Percentiles rank a stretch among this genome's conserved stretches.
phyloP scores from a whole-genome alignment of 2,329 filamentous ascomycete species.

The Chaetomium globosum region DNA sequence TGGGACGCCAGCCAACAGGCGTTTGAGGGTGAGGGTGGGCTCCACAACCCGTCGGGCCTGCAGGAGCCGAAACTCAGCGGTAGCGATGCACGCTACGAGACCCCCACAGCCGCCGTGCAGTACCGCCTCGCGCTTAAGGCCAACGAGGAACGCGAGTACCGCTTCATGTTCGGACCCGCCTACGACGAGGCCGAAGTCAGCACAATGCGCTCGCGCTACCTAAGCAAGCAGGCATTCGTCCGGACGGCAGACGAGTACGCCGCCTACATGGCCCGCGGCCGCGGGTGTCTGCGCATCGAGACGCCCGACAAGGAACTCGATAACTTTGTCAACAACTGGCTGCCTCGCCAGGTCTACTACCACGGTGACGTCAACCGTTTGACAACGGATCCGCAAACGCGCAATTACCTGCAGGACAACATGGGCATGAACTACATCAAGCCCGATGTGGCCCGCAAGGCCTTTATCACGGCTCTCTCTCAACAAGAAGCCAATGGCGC shows the following conservation, averaged over 20 bases:
- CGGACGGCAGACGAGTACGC: constrained; percentile 52
- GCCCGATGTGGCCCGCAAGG: constrained; percentile 51
- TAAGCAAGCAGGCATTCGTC: constrained; percentile 53
- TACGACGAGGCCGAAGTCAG: constrained; percentile 55
- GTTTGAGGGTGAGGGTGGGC: constrained; percentile 60
- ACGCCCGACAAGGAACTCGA: constrained; percentile 59
- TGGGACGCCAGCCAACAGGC: constrained; percentile 57
- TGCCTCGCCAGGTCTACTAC: constrained; percentile 60
- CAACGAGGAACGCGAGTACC: constrained; percentile 50
- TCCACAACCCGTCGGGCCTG: constrained; percentile 53
- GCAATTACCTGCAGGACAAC: constrained; percentile 63
- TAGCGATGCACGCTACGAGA: constrained; percentile 59
- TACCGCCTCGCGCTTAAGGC: constrained; percentile 49
- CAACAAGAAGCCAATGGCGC: constrained; percentile 59
- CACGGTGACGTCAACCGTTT: constrained; percentile 62
- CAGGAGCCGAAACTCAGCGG: constrained; percentile 44
- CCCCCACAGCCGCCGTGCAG: constrained; percentile 56
- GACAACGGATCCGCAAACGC: constrained; percentile 61
- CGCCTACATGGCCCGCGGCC: constrained; percentile 53
- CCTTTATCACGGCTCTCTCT: constrained; percentile 53
- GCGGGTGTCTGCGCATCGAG: constrained; percentile 55
- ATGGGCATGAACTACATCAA: constrained; percentile 64
- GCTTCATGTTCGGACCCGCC: constrained; percentile 59
- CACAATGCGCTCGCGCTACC: constrained; percentile 50
- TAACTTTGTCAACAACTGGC: constrained; percentile 63